Evolutionary conservation across 805 yeast genomes (phyloP).

Genomic region (Wickerhamiella slavikovae): DNA sequence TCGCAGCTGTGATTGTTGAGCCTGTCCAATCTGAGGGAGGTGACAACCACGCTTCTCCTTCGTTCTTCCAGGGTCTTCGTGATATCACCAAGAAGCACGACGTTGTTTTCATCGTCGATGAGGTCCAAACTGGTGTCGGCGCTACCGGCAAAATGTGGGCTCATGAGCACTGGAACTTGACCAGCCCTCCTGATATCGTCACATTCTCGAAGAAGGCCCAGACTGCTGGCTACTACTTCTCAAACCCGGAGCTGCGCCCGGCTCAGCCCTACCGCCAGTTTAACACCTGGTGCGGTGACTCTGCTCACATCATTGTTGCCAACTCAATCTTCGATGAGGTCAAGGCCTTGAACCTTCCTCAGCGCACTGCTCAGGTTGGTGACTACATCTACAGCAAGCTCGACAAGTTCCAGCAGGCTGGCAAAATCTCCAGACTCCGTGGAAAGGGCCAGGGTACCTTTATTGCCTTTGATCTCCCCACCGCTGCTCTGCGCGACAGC

Average conservation of each 20-base stretch:
- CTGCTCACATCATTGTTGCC: conserved; percentile 58
- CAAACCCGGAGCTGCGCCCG: conserved; percentile 53
- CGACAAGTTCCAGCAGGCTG: conserved; percentile 34
- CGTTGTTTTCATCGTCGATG: conserved; percentile 58
- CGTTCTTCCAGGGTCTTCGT: conserved; percentile 66
- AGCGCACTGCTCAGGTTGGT: conserved; percentile 41
- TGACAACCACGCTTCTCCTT: conserved; percentile 65
- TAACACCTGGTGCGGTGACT: conserved; percentile 91
- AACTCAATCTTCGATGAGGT: conserved; percentile 53
- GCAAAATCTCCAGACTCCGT: conserved; percentile 35
- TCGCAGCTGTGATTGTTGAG: conserved; percentile 78
- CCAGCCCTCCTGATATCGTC: conserved; percentile 64
- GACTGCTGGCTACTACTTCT: conserved; percentile 73
- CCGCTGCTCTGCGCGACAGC: conserved; percentile 34
- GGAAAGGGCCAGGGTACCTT: conserved; percentile 61
- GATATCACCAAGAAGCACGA: conserved; percentile 52
- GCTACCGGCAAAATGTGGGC: conserved; percentile 79
- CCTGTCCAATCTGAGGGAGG: conserved; percentile 89
- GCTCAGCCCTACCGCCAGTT: conserved; percentile 68
- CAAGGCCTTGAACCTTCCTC: conserved; percentile 34
- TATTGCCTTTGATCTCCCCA: conserved; percentile 57
- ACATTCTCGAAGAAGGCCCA: conserved; percentile 81
- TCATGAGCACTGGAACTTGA: conserved; percentile 62
- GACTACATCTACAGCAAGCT: conserved; percentile 40
- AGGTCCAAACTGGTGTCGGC: conserved; percentile 81